Conservation (phyloP, 2,329 filamentous ascomycete species). For the Sarocladium oryzae region DNA sequence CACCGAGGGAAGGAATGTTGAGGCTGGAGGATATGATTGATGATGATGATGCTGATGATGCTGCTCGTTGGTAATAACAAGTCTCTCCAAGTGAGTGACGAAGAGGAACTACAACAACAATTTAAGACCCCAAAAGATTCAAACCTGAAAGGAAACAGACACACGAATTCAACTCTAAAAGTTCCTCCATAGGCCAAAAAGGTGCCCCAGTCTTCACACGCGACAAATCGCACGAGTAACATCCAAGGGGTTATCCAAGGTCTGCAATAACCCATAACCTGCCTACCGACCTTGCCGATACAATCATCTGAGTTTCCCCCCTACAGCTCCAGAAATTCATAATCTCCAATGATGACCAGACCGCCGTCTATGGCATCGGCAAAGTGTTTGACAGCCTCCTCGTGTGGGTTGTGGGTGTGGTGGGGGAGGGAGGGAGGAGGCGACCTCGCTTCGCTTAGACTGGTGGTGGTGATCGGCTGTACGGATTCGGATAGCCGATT, state of each 20-base stretch:
- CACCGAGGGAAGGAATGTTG: too few relatives aligned
- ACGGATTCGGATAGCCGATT: neutral
- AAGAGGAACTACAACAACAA: neutral
- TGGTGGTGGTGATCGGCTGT: neutral
- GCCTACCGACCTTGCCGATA: slow-evolving; percentile 6
- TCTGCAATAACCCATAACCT: neutral
- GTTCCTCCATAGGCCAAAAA: too few relatives aligned
- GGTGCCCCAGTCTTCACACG: neutral
- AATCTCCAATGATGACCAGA: neutral
- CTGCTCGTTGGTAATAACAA: too few relatives aligned
- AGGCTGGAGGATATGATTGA: neutral
- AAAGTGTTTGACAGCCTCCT: neutral
- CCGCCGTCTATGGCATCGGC: neutral
- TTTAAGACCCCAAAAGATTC: too few relatives aligned
- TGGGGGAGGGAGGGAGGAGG: too few relatives aligned
- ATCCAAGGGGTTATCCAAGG: neutral
- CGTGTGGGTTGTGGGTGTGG: too few relatives aligned
- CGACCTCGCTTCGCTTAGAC: too few relatives aligned
- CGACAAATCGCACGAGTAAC: neutral
- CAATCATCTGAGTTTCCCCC: too few relatives aligned
- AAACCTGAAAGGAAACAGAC: too few relatives aligned
- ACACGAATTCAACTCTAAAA: too few relatives aligned
- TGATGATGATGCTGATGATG: too few relatives aligned
- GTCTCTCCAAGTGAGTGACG: too few relatives aligned
- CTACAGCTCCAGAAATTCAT: neutral